phyloP scores from a whole-genome alignment of 176 grass and related monocot species.

The Coix lacrymajobi region DNA sequence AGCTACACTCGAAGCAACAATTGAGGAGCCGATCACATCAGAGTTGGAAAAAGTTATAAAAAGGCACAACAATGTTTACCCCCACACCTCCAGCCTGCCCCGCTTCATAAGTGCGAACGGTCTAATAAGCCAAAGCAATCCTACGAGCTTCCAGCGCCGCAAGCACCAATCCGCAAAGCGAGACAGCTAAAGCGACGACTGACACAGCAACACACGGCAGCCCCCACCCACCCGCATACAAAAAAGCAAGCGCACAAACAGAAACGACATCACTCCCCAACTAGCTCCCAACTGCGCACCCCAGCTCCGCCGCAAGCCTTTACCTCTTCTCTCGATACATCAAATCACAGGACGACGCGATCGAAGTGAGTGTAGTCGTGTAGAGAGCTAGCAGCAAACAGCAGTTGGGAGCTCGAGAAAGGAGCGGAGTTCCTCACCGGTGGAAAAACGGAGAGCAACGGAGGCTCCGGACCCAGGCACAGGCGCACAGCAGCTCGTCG shows the following conservation, averaged over 20 bases:
- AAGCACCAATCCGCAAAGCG: constrained; percentile 41
- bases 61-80: not conserved
- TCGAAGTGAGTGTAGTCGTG: constrained; percentile 15
- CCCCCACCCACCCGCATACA: constrained; percentile 30
- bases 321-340: not conserved
- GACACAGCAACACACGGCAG: constrained; percentile 29
- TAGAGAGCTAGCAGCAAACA: not conserved
- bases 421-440: constrained; percentile 22
- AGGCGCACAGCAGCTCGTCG: constrained; percentile 12
- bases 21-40: constrained; percentile 4
- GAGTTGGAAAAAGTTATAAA: constrained; percentile 3
- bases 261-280: constrained; percentile 20
- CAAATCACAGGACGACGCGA: constrained; percentile 22
- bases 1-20: constrained; percentile 3
- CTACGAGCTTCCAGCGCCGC: constrained; percentile 50
- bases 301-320: not conserved
- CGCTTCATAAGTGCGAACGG: constrained; percentile 1
- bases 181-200: constrained; percentile 31
- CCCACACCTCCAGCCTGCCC: not conserved
- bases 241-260: constrained; percentile 38
- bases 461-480: constrained; percentile 5
- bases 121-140: constrained; percentile 28
- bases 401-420: not conserved
- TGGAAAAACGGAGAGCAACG: not conserved
- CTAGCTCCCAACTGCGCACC: not conserved